phyloP scores from a whole-genome alignment of 306 rosid species.

The Cotoneaster glaucophyllus region DNA sequence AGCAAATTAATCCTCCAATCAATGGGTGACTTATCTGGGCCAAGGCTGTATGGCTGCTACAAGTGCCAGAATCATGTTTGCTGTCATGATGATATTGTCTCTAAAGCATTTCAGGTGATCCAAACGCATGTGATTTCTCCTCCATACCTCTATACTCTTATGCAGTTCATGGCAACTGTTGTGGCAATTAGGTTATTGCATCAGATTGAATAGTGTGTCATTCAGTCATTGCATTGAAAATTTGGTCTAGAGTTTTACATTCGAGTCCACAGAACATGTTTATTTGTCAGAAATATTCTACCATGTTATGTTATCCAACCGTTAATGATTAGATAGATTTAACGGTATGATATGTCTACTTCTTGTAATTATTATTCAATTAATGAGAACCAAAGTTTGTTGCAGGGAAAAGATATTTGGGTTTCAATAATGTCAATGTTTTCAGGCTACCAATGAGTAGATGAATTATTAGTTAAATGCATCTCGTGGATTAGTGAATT shows the following conservation, averaged over 20 bases:
- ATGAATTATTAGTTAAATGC: neutral
- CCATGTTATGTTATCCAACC: neutral
- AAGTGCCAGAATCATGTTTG: slow-evolving; percentile 63
- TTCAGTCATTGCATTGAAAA: neutral
- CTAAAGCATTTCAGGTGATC: slow-evolving; percentile 59
- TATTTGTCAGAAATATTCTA: neutral
- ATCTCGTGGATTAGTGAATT: neutral
- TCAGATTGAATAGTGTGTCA: neutral
- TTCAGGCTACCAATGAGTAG: neutral
- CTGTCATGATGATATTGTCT: slow-evolving; percentile 57
- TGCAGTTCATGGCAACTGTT: neutral
- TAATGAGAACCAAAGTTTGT: no score
- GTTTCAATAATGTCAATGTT: neutral
- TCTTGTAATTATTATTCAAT: no score
- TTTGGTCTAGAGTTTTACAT: neutral
- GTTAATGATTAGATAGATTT: neutral
- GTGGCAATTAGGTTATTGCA: neutral
- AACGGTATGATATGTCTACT: no score
- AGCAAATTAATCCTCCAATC: slow-evolving; percentile 23
- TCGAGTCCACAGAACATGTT: neutral
- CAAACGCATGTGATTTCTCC: slow-evolving; percentile 2
- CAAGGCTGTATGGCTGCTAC: slow-evolving; percentile 57
- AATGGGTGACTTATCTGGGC: slow-evolving; percentile 40
- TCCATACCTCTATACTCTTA: neutral
- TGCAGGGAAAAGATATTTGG: no score